Percentiles rank a stretch among this genome's conserved stretches.
Evolutionary conservation across 1,139 yeast genomes (phyloP).

Genomic region (Magnusiomyces sp.): DNA sequence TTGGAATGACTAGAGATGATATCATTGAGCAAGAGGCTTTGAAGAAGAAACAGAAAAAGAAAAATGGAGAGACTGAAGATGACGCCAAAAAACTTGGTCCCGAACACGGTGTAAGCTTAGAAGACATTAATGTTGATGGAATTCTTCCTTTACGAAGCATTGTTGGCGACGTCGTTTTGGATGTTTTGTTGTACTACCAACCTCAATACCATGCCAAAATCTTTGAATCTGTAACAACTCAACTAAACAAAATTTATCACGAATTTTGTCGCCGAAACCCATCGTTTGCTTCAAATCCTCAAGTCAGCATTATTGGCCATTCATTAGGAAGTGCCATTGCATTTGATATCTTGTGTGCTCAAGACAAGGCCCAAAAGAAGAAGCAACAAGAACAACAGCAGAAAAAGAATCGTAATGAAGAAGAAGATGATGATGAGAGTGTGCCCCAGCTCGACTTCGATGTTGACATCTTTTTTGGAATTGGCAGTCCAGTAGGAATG

Average conservation of each 20-base stretch:
- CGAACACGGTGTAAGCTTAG: constrained; percentile 46
- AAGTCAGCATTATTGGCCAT: constrained; percentile 77
- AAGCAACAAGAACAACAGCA: constrained; percentile 12
- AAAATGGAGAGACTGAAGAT: constrained; percentile 7
- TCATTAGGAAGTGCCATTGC: constrained; percentile 80
- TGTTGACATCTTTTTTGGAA: constrained; percentile 63
- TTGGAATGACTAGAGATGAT: constrained; percentile 19
- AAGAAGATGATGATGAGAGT: constrained; percentile 21
- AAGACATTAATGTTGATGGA: constrained; percentile 68
- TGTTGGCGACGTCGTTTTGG: constrained; percentile 78
- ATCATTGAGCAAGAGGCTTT: constrained; percentile 13
- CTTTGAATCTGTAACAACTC: constrained; percentile 47
- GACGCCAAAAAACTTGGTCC: constrained; percentile 6
- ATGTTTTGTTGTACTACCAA: constrained; percentile 74
- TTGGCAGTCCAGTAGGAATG: constrained; percentile 85
- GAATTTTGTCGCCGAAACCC: constrained; percentile 57
- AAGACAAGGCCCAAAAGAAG: constrained; percentile 21
- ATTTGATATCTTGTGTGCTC: constrained; percentile 57
- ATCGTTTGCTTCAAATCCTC: constrained; percentile 49
- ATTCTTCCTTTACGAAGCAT: constrained; percentile 65
- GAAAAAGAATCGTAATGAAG: constrained; percentile 6
- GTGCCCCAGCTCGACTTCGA: constrained; percentile 47
- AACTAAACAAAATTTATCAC: constrained; percentile 53
- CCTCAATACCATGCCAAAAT: constrained; percentile 55
- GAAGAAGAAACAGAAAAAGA: constrained; percentile 9